These are phyloP conservation scores for Saccharomyces hybrid DNA, from an alignment of 1,139 yeast species.

Conservation along the genomic window DNA sequence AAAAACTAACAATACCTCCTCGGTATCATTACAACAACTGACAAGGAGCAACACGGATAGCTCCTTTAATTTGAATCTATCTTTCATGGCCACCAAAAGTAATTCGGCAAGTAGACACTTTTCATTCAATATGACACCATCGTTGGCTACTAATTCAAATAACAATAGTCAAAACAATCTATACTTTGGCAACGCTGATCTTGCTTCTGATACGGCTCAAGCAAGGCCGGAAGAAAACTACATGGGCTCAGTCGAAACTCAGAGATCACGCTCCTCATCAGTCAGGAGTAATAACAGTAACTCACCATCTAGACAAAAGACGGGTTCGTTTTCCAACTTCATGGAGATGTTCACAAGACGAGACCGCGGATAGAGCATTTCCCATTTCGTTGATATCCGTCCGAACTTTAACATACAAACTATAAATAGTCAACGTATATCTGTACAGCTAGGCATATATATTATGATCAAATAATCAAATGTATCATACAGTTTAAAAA, in stretches of 20 bases:
- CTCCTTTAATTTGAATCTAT: conserved; percentile 6
- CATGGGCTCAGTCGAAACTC: conserved; percentile 7
- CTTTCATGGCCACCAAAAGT: conserved; percentile 11
- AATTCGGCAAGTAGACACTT: conserved; percentile 19
- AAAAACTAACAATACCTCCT: conserved; percentile 19
- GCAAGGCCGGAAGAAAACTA: background rate
- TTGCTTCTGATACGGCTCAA: background rate
- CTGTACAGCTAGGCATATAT: background rate
- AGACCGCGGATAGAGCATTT: conserved; percentile 3
- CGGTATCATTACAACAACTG: conserved; percentile 16
- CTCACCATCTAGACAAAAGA: conserved; percentile 8
- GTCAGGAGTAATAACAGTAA: conserved; percentile 3
- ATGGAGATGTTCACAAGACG: conserved; percentile 16
- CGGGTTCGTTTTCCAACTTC: conserved; percentile 17
- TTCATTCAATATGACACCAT: conserved; percentile 26
- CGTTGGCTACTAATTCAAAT: conserved; percentile 8
- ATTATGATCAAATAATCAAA: background rate
- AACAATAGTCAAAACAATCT: background rate
- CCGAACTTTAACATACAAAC: background rate
- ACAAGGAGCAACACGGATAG: conserved; percentile 12
- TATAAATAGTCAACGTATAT: background rate
- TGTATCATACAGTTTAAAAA: background rate
- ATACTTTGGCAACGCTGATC: background rate
- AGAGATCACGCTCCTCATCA: conserved; percentile 8
- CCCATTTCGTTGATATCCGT: background rate